Base-by-base conservation (phyloP, 192 early-diverging fungal genomes). In the Rhizophlyctis rosea region DNA sequence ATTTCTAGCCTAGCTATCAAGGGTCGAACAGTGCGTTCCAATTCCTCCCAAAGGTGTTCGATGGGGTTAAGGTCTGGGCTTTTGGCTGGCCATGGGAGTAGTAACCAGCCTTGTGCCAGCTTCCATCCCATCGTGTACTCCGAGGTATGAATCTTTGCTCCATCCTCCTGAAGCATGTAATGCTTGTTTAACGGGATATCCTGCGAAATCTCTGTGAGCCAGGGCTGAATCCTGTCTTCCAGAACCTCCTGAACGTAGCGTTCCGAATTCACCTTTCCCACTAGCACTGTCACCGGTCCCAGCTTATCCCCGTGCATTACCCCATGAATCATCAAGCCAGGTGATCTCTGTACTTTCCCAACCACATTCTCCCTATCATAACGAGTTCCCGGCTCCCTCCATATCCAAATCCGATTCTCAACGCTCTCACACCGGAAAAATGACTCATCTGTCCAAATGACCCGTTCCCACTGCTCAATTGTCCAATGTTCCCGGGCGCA, bases 31-130 rank as follows among this genome's bases (percentile, higher is more conserved):
- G 7, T 18, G 27, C 59, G 34, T 34, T 58, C 34, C 29, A 58
- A 35, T 11, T 24, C 2, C 5, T 25, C 56, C 33, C 56, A 58
- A 4, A 34, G 4, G 21, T 58, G 27, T 34, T 58, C 56, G 28
- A 58, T 58, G 21, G 56, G 56, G 34, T 58, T 58, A 2, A 34
- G 56, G n/a, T 58, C 34, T 24, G 56, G 56, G 56, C 56, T 58
- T 21, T 39, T 39, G 4, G 56, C 56, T 14, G 33, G 34, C 56
- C 56, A 58, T 23, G 27, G 5, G 33, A 58, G 39, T 13, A 44
- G 9, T 7, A 18, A 13, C 18, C 7, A 13, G 39, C 18, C 18
- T 7, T 44, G 39, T 44, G 39, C 18, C 39, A 18, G 7, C 18
- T 44, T 44, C 39, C 39, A 44, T 18, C 39, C 7, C 39, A 7